These are phyloP conservation scores for Saccharata proteae DNA, from an alignment of 2,329 filamentous ascomycete genomes.

Conservation along the genomic window DNA sequence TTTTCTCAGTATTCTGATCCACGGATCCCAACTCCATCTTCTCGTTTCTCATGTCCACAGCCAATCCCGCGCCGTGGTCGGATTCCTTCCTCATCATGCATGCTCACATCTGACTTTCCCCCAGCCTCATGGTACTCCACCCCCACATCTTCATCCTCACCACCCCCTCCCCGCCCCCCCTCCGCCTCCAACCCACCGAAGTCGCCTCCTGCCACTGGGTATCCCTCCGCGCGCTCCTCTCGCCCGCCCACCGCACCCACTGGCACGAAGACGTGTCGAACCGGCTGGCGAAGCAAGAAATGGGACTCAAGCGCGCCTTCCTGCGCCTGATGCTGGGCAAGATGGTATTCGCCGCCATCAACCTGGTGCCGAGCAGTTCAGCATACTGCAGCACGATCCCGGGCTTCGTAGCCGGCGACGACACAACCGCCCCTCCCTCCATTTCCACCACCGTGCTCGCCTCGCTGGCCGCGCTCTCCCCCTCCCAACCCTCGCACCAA, in stretches of 20 bases:
- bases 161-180: constrained; percentile 40
- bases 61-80: no score
- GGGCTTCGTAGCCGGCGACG: constrained; percentile 32
- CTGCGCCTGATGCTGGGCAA: constrained; percentile 47
- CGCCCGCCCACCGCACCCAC: constrained; percentile 46
- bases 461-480: background rate
- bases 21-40: constrained; percentile 4
- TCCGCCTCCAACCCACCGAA: constrained; percentile 55
- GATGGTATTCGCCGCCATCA: constrained; percentile 57
- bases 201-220: constrained; percentile 61
- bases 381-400: constrained; percentile 43
- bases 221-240: constrained; percentile 48
- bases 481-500: constrained; percentile 8
- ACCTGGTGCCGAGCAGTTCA: constrained; percentile 49
- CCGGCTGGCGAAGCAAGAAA: constrained; percentile 45
- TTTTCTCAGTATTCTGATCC: constrained; percentile 1
- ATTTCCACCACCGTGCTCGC: no score
- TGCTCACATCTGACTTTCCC: constrained; percentile 3
- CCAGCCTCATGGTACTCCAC: constrained; percentile 56
- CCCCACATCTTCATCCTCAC: constrained; percentile 56
- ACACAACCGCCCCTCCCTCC: constrained; percentile 7
- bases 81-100: no score
- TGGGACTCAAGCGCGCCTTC: constrained; percentile 42
- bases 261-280: constrained; percentile 53
- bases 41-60: no score